phyloP scores from a whole-genome alignment of 108 stramenopile genomes.

The Skeletonema grethae region DNA sequence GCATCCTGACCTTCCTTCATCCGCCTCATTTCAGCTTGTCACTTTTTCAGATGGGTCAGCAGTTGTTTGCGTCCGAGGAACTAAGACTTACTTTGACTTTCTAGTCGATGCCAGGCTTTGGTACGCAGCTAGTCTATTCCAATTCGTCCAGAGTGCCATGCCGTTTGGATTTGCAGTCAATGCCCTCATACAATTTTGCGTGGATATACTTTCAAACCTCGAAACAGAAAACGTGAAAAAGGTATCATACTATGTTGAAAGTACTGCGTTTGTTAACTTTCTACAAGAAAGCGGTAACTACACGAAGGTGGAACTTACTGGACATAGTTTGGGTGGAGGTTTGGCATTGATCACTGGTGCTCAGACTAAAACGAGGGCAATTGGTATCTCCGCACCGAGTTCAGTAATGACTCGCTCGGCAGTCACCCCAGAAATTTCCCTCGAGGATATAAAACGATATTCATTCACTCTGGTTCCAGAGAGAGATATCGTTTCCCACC shows the following conservation, averaged over 20 bases:
- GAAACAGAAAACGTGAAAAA: slow-evolving; percentile 16
- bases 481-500: slow-evolving; percentile 38
- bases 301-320: slow-evolving; percentile 20
- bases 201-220: neutral
- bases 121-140: slow-evolving; percentile 13
- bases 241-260: slow-evolving; percentile 30
- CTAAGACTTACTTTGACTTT: slow-evolving; percentile 11
- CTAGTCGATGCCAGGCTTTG: slow-evolving; percentile 23
- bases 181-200: neutral
- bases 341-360: slow-evolving; percentile 49
- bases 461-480: slow-evolving; percentile 37
- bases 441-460: slow-evolving; percentile 14
- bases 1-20: neutral
- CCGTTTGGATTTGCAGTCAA: slow-evolving; percentile 17
- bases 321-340: slow-evolving; percentile 42
- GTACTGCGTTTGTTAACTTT: slow-evolving; percentile 28
- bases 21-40: slow-evolving; percentile 1
- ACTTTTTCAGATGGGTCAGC: slow-evolving; percentile 10
- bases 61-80: slow-evolving; percentile 8
- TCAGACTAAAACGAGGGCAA: slow-evolving; percentile 21
- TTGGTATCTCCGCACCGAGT: slow-evolving; percentile 41
- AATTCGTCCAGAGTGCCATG: neutral
- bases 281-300: slow-evolving; percentile 7
- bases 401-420: slow-evolving; percentile 30
- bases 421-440: slow-evolving; percentile 17